Evolutionary conservation across 2,329 filamentous ascomycete species (phyloP), one percentile per base, ranked within the genome.

Genomic region (Ceratocystiopsis minuta): DNA sequence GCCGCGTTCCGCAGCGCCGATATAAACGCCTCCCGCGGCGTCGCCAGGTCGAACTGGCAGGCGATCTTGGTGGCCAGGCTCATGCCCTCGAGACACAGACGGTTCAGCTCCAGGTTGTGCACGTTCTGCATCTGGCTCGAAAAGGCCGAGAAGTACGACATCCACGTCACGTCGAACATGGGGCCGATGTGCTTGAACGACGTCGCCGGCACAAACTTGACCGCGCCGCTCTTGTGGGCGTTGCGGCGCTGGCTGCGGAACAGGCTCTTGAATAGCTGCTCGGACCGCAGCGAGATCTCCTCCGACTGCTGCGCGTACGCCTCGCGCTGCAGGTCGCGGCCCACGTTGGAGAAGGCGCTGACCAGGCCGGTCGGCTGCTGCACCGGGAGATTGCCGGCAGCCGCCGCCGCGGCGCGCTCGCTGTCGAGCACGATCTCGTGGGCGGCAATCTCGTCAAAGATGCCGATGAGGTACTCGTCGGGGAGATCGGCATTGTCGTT

Each of bases 91-190:
- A 98, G 80, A 53, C 90, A 98, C 7, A 94, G 62, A 55, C 79
- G 85, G 57, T 95, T 87, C 15, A 90, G 83, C 50, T 95, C 86
- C 5, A 94, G 67, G 53, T 95, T 95, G 51, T 93, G 83, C 0
- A 84, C 81, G 55, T 94, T 87, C 52, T 96, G 90, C 57, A 90
- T 87, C 51, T 92, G 83, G 40, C 83, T 87, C 1, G 88, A 95
- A 20, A 98, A 70, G 0, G 87, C 87, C 6, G 88, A 96, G 54
- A 98, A 80, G 59, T 95, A 92, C 11, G 88, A 94, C 88, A 96
- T 98, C 90, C 90, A 98, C 0, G 86, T 92, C 18, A 94, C 86
- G 53, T 94, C 87, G 55, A 98, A 96, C 90, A 98, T 98, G 1
- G 90, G 86, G 0, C 90, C 90, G 39, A 95, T 82, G 57, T 98